A percentile compares a stretch with the other conserved stretches of the same genome.
phyloP scores from a whole-genome alignment of 2,329 filamentous ascomycete genomes.

The Neurospora crassa region DNA sequence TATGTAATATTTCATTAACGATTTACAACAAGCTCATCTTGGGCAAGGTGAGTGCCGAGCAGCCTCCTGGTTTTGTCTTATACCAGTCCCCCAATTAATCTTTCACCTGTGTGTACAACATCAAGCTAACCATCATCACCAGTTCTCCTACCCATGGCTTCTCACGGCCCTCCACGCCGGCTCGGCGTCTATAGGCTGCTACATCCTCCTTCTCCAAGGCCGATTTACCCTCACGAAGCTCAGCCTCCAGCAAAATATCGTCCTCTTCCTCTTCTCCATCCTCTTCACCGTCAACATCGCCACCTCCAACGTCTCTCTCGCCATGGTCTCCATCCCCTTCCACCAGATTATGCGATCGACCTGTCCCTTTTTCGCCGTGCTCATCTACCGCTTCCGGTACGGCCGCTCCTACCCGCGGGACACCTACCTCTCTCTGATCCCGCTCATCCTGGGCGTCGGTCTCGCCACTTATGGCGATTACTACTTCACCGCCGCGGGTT shows the following conservation, averaged over 20 bases:
- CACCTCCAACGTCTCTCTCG: conserved; percentile 52
- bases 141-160: conserved; percentile 53
- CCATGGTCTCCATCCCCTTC: conserved; percentile 46
- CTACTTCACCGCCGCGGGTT: conserved; percentile 49
- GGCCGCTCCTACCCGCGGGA: conserved; percentile 42
- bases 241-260: conserved; percentile 41
- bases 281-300: conserved; percentile 56
- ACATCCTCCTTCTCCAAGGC: conserved; percentile 39
- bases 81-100: neutral
- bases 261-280: conserved; percentile 48
- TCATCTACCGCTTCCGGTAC: conserved; percentile 50
- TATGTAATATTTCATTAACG: conserved; percentile 37
- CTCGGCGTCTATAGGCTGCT: conserved; percentile 48
- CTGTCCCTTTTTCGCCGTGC: conserved; percentile 50
- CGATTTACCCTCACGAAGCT: conserved; percentile 44
- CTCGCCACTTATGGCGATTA: conserved; percentile 54
- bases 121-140: conserved; percentile 3
- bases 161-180: conserved; percentile 48
- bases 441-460: conserved; percentile 49
- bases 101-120: neutral
- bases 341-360: conserved; percentile 56
- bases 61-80: neutral
- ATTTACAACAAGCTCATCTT: conserved; percentile 52
- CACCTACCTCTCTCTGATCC: conserved; percentile 51
- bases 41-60: conserved; percentile 31